Evolutionary conservation across 2,329 filamentous ascomycete species (phyloP).

Genomic region (Thelonectria blattea): DNA sequence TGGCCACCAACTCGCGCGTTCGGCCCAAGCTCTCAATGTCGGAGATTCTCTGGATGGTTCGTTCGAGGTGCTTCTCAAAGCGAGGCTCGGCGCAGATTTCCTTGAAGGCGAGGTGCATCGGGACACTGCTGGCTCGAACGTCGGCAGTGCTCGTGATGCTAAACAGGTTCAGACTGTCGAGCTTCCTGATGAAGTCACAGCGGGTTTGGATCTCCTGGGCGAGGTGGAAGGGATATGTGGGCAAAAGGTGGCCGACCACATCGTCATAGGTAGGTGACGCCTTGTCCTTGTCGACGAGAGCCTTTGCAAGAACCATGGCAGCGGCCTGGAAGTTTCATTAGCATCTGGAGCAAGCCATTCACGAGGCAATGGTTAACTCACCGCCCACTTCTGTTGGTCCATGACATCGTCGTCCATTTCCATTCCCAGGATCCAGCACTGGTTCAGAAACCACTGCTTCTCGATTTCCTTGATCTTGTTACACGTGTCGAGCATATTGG

Average conservation of each 20-base stretch:
- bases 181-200: slow-evolving; percentile 89
- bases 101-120: slow-evolving; percentile 92
- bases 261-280: slow-evolving; percentile 71
- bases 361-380: slow-evolving; percentile 51
- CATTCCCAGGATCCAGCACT: slow-evolving; percentile 74
- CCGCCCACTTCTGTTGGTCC: slow-evolving; percentile 95
- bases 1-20: slow-evolving; percentile 94
- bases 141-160: slow-evolving; percentile 87
- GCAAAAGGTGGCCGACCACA: slow-evolving; percentile 74
- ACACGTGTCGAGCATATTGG: slow-evolving; percentile 80
- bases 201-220: slow-evolving; percentile 94
- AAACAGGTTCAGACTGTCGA: slow-evolving; percentile 94
- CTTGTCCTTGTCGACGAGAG: slow-evolving; percentile 83
- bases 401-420: slow-evolving; percentile 97
- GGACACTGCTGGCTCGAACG: slow-evolving; percentile 91
- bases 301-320: slow-evolving; percentile 90
- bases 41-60: slow-evolving; percentile 82
- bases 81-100: slow-evolving; percentile 78
- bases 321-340: slow-evolving; percentile 64
- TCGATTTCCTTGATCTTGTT: slow-evolving; percentile 73
- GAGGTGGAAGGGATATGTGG: slow-evolving; percentile 79
- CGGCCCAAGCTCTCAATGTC: slow-evolving; percentile 92
- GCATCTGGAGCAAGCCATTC: neutral
- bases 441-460: slow-evolving; percentile 79
- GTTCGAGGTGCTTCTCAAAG: slow-evolving; percentile 83